phyloP scores from a whole-genome alignment of 2,329 filamentous ascomycete species.

The Aspergillus spinulosporus region DNA sequence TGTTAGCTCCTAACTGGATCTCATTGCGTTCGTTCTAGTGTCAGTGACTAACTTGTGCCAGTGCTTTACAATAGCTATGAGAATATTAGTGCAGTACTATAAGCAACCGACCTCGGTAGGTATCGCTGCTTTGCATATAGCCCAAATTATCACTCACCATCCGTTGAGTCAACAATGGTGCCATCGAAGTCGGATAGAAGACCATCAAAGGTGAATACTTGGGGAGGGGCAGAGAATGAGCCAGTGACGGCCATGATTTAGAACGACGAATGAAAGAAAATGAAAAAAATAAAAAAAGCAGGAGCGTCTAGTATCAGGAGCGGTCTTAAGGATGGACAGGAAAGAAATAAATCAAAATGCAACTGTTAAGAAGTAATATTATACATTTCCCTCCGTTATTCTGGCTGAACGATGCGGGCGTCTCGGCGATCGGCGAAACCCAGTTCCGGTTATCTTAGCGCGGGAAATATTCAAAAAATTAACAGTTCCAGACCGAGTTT shows the following conservation, averaged over 20 bases:
- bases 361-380: neutral
- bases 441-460: constrained; percentile 40
- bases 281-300: neutral
- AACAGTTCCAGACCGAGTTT: constrained; percentile 21
- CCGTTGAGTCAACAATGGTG: constrained; percentile 51
- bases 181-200: constrained; percentile 52
- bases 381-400: neutral
- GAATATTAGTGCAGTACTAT: constrained; percentile 14
- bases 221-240: constrained; percentile 43
- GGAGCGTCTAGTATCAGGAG: neutral
- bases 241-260: constrained; percentile 33
- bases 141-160: constrained; percentile 32
- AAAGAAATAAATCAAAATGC: constrained; percentile 11
- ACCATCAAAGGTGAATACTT: constrained; percentile 43
- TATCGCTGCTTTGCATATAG: neutral
- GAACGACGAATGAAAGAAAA: neutral
- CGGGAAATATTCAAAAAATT: constrained; percentile 36
- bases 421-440: constrained; percentile 37
- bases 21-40: neutral
- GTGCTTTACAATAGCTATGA: constrained; percentile 61
- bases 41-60: constrained; percentile 58
- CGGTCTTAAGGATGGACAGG: neutral
- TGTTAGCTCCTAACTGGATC: neutral
- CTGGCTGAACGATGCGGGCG: neutral
- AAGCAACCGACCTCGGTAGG: neutral